Conservation (phyloP, 208 protist species). For the Leishmania tropica region DNA sequence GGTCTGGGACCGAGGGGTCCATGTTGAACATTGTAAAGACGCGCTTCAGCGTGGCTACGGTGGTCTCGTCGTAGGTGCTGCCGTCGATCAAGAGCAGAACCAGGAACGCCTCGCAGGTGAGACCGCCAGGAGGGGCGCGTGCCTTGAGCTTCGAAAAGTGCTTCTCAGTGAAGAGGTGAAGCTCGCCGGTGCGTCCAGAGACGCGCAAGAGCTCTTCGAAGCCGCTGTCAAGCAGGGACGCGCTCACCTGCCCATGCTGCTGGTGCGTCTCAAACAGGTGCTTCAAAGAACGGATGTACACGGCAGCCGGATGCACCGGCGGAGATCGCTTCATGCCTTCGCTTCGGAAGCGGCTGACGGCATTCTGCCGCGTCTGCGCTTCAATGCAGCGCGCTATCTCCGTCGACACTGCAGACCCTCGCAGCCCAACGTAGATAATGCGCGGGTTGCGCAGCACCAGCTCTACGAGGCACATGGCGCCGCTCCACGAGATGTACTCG, state of each 20-base stretch:
- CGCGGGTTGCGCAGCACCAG: slow-evolving; percentile 48
- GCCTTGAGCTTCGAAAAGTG: slow-evolving; percentile 48
- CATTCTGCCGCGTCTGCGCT: slow-evolving; percentile 58
- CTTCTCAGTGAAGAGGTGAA: slow-evolving; percentile 12
- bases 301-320: slow-evolving; percentile 56
- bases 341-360: slow-evolving; percentile 36
- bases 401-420: slow-evolving; percentile 34
- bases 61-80: slow-evolving; percentile 43
- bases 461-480: slow-evolving; percentile 72
- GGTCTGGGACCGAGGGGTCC: slow-evolving; percentile 24
- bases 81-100: slow-evolving; percentile 61
- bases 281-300: slow-evolving; percentile 71
- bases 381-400: slow-evolving; percentile 52
- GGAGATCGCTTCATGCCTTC: slow-evolving; percentile 24
- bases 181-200: slow-evolving; percentile 21
- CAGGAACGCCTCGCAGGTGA: slow-evolving; percentile 69
- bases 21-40: slow-evolving; percentile 80
- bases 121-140: slow-evolving; percentile 31
- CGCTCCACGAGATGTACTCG: slow-evolving; percentile 76
- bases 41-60: slow-evolving; percentile 37
- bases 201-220: slow-evolving; percentile 49
- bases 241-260: slow-evolving; percentile 9
- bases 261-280: slow-evolving; percentile 48
- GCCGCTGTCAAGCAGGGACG: slow-evolving; percentile 16
- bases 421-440: slow-evolving; percentile 63